A percentile compares a stretch with the other conserved stretches of the same genome.
Evolutionary conservation across 352 stramenopile genomes (phyloP).

Genomic region (Globisporangium lucens): DNA sequence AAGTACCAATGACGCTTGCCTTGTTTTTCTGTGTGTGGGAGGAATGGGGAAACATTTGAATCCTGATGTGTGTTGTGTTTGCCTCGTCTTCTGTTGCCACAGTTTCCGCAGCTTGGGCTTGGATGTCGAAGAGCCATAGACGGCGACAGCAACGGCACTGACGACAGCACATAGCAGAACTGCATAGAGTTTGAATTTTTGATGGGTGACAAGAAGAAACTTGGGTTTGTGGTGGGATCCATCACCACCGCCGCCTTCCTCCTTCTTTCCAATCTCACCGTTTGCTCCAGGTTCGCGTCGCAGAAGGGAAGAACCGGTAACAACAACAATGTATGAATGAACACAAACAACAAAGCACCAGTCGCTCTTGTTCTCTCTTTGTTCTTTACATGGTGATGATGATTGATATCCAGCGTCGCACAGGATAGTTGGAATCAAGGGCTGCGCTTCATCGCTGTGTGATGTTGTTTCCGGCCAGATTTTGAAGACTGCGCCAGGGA

Average conservation of each 20-base stretch:
- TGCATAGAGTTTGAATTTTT: slow-evolving; percentile 18
- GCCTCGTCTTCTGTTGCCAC: background rate
- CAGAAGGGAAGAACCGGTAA: background rate
- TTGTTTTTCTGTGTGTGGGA: background rate
- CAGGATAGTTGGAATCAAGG: slow-evolving; percentile 3
- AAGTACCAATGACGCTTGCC: slow-evolving; percentile 23
- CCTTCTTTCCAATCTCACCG: background rate
- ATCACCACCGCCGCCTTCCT: background rate
- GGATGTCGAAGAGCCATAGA: slow-evolving; percentile 49
- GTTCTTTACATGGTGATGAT: slow-evolving; percentile 1
- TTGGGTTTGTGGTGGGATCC: too few species aligned
- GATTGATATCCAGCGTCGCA: background rate
- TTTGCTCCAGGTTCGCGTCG: slow-evolving; percentile 3
- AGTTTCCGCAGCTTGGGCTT: slow-evolving; percentile 75
- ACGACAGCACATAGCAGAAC: background rate
- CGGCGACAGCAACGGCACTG: background rate
- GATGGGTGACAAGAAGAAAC: background rate
- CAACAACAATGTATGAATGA: background rate
- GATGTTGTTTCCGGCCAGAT: slow-evolving; percentile 27
- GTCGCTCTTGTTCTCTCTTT: background rate
- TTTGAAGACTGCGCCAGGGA: slow-evolving; percentile 59
- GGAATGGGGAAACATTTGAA: background rate
- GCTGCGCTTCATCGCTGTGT: slow-evolving; percentile 13
- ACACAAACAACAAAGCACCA: background rate
- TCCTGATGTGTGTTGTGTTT: background rate